Evolutionary conservation across 23 red algal genomes (phyloP), one percentile per base, ranked within the genome.

Genomic region (Gracilaria gracilis): DNA sequence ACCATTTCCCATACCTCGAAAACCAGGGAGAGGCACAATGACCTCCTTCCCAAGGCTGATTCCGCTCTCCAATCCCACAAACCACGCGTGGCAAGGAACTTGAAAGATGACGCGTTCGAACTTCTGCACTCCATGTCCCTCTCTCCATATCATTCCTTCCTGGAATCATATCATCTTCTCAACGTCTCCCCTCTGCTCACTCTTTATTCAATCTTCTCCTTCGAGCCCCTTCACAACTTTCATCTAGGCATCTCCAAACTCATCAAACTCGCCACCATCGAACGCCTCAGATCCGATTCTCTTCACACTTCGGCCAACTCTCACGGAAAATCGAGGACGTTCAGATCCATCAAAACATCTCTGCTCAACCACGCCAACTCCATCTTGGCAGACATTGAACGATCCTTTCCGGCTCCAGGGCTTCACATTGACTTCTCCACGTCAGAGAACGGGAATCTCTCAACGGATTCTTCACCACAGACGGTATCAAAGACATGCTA

Each of bases 201-300:
- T 35, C 42, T 47, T 72, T 85, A 85, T 51, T 67, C n/a, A n/a
- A 37, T 88, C 46, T 76, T 88, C 44, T 75, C 65, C 33, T 67
- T 85, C 81, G 57, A 85, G 35, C 62, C 0, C 23, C 44, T 46
- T 44, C 59, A 85, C 27, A 85, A 85, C 57, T 48, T 85, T 31
- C 24, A 0, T 24, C 57, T 85, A 19, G 57, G 59, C 0, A 33
- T 70, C 35, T 85, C 81, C 1, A 85, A 85, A 24, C 31, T 66
- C 35, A 20, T 85, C 81, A 85, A 49, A 67, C 14, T 51, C 23
- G 33, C 58, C 20, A 47, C 81, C 4, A 67, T 70, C 81, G 62
- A 85, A 67, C 57, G 61, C 17, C 37, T 85, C 9, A 0, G 15
- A 15, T 49, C 34, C 35, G 55, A 69, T 28, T 27, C 16, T 23